A percentile compares a stretch with the other conserved stretches of the same genome.
These are phyloP conservation scores for Poterioochromonas sp. DNA, from an alignment of 352 stramenopile species.

Conservation along the genomic window DNA sequence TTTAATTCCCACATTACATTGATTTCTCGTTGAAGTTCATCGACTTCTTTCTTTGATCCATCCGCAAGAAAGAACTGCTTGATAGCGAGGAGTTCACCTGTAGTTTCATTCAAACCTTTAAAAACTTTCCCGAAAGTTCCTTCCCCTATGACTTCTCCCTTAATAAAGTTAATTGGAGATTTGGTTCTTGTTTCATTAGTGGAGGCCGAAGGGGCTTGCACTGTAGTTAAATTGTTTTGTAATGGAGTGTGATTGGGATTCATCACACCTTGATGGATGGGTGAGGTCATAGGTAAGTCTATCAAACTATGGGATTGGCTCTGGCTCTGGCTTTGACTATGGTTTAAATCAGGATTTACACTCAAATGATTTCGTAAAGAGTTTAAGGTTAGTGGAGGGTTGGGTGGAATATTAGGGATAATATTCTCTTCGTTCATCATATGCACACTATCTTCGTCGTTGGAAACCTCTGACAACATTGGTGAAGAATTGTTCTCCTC, in stretches of 20 bases:
- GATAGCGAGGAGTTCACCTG: slow-evolving; percentile 65
- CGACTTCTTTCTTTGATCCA: slow-evolving; percentile 55
- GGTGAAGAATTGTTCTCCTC: too few relatives aligned
- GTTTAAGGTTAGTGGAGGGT: too few relatives aligned
- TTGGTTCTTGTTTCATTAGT: neutral
- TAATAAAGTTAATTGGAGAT: slow-evolving; percentile 33
- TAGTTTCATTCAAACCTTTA: slow-evolving; percentile 55
- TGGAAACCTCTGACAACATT: too few relatives aligned
- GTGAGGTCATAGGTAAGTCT: too few relatives aligned
- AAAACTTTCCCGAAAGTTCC: slow-evolving; percentile 48
- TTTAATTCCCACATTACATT: slow-evolving; percentile 69
- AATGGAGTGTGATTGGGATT: too few relatives aligned
- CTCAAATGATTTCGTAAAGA: too few relatives aligned
- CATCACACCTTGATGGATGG: too few relatives aligned
- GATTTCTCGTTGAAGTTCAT: slow-evolving; percentile 57
- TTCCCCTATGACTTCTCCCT: slow-evolving; percentile 42
- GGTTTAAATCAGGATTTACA: too few relatives aligned
- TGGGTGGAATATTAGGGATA: too few relatives aligned
- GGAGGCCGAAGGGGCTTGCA: neutral
- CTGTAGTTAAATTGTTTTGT: neutral
- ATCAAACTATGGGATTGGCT: too few relatives aligned
- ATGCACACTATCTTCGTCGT: neutral
- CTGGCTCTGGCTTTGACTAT: too few relatives aligned
- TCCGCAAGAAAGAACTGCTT: slow-evolving; percentile 73
- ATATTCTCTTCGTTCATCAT: neutral